Evolutionary conservation across 495 filamentous ascomycete genomes (phyloP).

Genomic region (Rusavskia elegans): DNA sequence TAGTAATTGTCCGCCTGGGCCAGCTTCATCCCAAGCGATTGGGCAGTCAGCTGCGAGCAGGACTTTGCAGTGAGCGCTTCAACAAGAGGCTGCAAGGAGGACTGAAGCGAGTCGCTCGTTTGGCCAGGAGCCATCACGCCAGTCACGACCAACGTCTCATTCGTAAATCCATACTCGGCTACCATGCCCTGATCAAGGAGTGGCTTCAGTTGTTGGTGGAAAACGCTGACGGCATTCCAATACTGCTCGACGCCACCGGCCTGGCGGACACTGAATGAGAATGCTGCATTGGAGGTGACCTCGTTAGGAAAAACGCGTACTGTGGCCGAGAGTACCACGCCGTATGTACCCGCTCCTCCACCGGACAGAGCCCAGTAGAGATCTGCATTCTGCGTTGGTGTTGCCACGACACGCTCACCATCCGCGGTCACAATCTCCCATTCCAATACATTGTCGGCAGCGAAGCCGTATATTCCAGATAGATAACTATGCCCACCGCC

Average conservation of each 20-base stretch:
- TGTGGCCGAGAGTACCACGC: slow-evolving; percentile 42
- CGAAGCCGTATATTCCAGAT: slow-evolving; percentile 36
- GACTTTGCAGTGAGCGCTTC: not conserved
- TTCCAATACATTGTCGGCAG: slow-evolving; percentile 45
- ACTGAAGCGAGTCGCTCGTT: not conserved
- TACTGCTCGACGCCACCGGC: not conserved
- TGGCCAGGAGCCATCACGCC: not conserved
- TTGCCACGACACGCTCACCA: slow-evolving; percentile 34
- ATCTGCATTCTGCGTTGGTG: slow-evolving; percentile 39
- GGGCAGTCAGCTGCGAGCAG: not conserved
- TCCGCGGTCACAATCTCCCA: slow-evolving; percentile 41
- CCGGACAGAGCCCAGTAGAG: slow-evolving; percentile 55
- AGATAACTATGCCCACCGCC: slow-evolving; percentile 48
- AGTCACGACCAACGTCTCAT: not conserved
- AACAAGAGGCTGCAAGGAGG: not conserved
- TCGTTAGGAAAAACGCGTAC: not conserved
- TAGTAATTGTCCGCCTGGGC: not conserved
- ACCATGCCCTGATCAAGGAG: not conserved
- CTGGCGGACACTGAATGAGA: not conserved
- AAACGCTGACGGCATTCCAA: not conserved
- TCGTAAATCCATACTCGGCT: not conserved
- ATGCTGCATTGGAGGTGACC: not conserved
- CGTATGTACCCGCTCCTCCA: slow-evolving; percentile 49
- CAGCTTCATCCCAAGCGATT: not conserved
- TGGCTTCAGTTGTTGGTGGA: not conserved